Conservation (phyloP, 495 filamentous ascomycete genomes). For the Delitschia confertaspora region DNA sequence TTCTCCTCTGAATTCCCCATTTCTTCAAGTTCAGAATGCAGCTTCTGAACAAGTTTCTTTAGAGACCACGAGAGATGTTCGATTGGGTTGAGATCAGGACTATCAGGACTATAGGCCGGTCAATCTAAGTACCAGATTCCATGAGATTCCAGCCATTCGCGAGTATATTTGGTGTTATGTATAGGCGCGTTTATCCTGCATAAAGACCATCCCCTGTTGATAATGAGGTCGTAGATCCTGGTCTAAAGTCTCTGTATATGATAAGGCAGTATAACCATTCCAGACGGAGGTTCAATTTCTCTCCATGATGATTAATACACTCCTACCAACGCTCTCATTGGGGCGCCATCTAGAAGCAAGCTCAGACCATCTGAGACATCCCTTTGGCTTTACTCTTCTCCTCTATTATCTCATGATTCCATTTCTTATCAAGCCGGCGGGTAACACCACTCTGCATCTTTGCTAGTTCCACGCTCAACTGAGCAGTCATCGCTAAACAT, state of each 20-base stretch:
- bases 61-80: slow-evolving; percentile 15
- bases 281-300: background rate
- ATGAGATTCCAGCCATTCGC: slow-evolving; percentile 6
- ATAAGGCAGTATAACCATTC: background rate
- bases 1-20: slow-evolving; percentile 4
- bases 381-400: slow-evolving; percentile 1
- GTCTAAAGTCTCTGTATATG: slow-evolving; percentile 1
- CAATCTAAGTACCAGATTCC: slow-evolving; percentile 8
- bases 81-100: slow-evolving; percentile 22
- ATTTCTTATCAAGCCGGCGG: slow-evolving; percentile 5
- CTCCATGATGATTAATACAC: slow-evolving; percentile 5
- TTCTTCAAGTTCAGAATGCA: slow-evolving; percentile 8
- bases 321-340: slow-evolving; percentile 2
- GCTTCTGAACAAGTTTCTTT: slow-evolving; percentile 16
- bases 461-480: slow-evolving; percentile 2
- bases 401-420: slow-evolving; percentile 10
- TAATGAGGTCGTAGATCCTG: background rate
- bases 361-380: slow-evolving; percentile 13
- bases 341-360: background rate
- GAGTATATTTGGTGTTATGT: background rate
- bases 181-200: slow-evolving; percentile 19
- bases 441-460: slow-evolving; percentile 6
- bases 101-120: slow-evolving; percentile 18
- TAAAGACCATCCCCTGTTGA: slow-evolving; percentile 4
- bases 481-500: slow-evolving; percentile 15